These are phyloP conservation scores for Murraya koenigii DNA, from an alignment of 345 rosid genomes.

Conservation along the genomic window DNA sequence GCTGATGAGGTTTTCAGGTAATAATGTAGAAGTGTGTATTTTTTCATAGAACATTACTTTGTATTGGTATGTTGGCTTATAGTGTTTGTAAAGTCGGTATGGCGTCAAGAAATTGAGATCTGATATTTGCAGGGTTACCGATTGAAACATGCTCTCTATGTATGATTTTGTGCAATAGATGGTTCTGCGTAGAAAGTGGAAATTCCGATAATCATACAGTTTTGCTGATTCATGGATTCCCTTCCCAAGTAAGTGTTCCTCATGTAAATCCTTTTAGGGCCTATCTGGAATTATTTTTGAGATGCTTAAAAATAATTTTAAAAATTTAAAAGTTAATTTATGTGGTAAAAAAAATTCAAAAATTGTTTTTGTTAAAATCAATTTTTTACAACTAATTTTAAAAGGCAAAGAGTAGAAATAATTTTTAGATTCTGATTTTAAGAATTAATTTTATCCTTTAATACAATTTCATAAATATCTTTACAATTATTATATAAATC, in stretches of 20 bases:
- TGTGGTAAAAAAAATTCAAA: too few species aligned
- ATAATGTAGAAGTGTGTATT: not conserved
- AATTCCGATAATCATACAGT: constrained; percentile 55
- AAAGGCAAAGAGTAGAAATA: too few species aligned
- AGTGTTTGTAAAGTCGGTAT: not conserved
- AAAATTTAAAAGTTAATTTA: too few species aligned
- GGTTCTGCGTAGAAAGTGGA: constrained; percentile 88
- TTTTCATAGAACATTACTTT: too few species aligned
- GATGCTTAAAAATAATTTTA: too few species aligned
- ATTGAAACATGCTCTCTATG: constrained; percentile 52
- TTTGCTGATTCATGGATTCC: constrained; percentile 82
- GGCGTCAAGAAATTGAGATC: constrained; percentile 31
- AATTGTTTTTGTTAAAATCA: too few species aligned
- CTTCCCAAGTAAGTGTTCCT: constrained; percentile 66
- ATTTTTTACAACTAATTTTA: too few species aligned
- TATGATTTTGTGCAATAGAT: constrained; percentile 74
- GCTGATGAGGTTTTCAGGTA: constrained; percentile 79
- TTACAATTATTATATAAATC: too few species aligned
- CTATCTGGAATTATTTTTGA: too few species aligned
- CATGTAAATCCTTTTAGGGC: not conserved
- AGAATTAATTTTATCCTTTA: too few species aligned
- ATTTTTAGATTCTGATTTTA: too few species aligned
- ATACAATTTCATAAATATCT: too few species aligned
- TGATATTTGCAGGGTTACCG: constrained; percentile 52
- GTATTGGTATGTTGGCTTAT: not conserved